These are phyloP conservation scores for Phytophthora agathidicida DNA, from an alignment of 352 stramenopile genomes.

Conservation along the genomic window DNA sequence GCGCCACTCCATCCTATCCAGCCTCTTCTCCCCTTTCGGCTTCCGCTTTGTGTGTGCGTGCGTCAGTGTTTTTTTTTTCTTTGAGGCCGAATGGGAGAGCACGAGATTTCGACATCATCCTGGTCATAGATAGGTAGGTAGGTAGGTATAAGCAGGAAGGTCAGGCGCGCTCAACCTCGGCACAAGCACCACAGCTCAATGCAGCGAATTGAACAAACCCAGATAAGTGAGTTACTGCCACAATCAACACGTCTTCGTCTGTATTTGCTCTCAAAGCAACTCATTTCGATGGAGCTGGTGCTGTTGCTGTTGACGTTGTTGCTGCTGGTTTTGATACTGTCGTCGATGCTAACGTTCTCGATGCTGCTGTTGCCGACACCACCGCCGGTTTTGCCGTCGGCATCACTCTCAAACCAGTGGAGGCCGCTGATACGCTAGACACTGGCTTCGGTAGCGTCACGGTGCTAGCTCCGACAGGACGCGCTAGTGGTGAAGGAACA, in stretches of 20 bases:
- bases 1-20: constrained; percentile 11
- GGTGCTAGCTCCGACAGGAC: neutral
- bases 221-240: constrained; percentile 14
- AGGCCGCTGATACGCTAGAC: constrained; percentile 1
- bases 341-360: constrained; percentile 1
- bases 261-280: constrained; percentile 3
- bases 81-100: constrained; percentile 7
- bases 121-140: constrained; percentile 34
- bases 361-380: neutral
- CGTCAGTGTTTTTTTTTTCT: constrained; percentile 25
- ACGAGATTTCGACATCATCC: constrained; percentile 12
- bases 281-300: constrained; percentile 19
- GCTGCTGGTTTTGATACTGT: neutral
- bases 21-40: constrained; percentile 9
- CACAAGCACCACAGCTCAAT: constrained; percentile 5
- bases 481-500: neutral
- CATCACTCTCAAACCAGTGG: neutral
- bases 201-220: constrained; percentile 20
- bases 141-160: constrained; percentile 30
- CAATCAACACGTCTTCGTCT: constrained; percentile 20
- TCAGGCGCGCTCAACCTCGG: constrained; percentile 3
- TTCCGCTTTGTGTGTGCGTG: constrained; percentile 24
- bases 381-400: neutral
- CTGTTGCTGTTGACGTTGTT: neutral
- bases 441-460: neutral